Percentiles rank a stretch among this genome's conserved stretches.
These are phyloP conservation scores for Pleurotus eryngii DNA, from an alignment of 768 basidiomycete species.

Conservation along the genomic window DNA sequence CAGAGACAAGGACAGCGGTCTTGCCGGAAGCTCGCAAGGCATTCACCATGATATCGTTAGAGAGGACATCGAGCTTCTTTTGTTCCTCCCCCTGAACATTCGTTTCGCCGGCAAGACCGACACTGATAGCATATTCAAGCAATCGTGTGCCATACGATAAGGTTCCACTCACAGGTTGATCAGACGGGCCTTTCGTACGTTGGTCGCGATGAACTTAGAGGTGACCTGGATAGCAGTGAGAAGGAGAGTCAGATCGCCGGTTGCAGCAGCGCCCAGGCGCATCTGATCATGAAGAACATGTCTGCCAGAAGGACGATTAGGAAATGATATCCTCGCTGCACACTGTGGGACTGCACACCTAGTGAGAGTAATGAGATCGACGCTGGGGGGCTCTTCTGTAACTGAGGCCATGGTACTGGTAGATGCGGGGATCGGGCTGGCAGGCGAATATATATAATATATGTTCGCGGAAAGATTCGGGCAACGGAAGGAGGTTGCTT, in stretches of 20 bases:
- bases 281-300: conserved; percentile 88
- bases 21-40: conserved; percentile 95
- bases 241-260: conserved; percentile 91
- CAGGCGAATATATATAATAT: not conserved
- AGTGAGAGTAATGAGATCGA: conserved; percentile 91
- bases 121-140: conserved; percentile 41
- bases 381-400: conserved; percentile 64
- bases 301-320: conserved; percentile 33
- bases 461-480: conserved; percentile 7
- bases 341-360: conserved; percentile 46
- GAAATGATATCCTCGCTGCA: conserved; percentile 1
- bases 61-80: conserved; percentile 97
- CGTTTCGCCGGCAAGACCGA: conserved; percentile 93
- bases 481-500: conserved; percentile 7
- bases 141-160: no score
- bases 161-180: conserved; percentile 82
- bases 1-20: conserved; percentile 94
- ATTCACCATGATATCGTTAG: conserved; percentile 99
- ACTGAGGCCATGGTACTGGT: conserved; percentile 22
- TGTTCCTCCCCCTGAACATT: conserved; percentile 99
- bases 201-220: conserved; percentile 97
- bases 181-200: conserved; percentile 93
- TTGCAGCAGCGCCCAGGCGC: conserved; percentile 76
- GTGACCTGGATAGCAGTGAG: conserved; percentile 95
- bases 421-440: conserved; percentile 5